Conservation (phyloP, 169 alveolate genomes). For the Plasmodium vivax region DNA sequence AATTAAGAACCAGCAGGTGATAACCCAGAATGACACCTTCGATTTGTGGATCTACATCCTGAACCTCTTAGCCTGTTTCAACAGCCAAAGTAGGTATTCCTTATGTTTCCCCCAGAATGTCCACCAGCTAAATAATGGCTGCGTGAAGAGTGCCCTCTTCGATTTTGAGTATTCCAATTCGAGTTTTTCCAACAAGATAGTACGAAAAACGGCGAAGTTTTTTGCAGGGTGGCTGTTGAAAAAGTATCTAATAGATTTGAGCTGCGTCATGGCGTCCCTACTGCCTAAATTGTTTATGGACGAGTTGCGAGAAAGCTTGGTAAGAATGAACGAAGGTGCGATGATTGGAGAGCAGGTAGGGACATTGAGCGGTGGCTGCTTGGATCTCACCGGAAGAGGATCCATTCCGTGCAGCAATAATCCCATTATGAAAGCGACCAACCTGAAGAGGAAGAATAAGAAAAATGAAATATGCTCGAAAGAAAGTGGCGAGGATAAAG, state of each 20-base stretch:
- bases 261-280: slow-evolving; percentile 81
- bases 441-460: neutral
- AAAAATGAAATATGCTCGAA: neutral
- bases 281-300: slow-evolving; percentile 79
- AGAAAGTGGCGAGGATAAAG: neutral
- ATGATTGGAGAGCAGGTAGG: neutral
- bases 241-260: slow-evolving; percentile 79
- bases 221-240: slow-evolving; percentile 81
- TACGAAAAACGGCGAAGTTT: slow-evolving; percentile 69
- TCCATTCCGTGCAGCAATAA: neutral
- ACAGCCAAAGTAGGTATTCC: slow-evolving; percentile 49
- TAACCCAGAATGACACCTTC: slow-evolving; percentile 77
- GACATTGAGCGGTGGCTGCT: neutral
- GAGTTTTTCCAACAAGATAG: slow-evolving; percentile 73
- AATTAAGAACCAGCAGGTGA: slow-evolving; percentile 76
- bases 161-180: slow-evolving; percentile 80
- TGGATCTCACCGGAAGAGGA: neutral
- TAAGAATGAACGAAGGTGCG: slow-evolving; percentile 5
- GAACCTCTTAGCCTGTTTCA: slow-evolving; percentile 61
- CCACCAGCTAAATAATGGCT: slow-evolving; percentile 25
- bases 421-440: neutral
- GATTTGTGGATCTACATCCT: slow-evolving; percentile 79
- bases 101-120: slow-evolving; percentile 64
- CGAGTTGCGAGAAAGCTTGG: slow-evolving; percentile 52
- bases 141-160: slow-evolving; percentile 75